These are phyloP conservation scores for Echeveria elegans DNA, from an alignment of 164 flowering plant species.

Conservation along the genomic window DNA sequence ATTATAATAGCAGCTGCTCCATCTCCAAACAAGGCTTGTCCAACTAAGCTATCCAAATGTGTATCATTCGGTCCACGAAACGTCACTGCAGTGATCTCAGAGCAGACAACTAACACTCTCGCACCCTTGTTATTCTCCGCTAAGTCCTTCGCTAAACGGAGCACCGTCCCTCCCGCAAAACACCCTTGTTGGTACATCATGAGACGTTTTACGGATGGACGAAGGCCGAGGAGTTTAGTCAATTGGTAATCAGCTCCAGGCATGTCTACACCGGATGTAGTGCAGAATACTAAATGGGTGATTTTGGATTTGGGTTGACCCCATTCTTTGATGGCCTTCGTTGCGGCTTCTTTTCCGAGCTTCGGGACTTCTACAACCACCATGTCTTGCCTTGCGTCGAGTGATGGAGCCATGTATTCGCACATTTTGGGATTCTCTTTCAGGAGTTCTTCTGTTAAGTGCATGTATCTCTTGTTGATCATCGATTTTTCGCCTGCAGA, in stretches of 20 bases:
- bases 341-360: slow-evolving; percentile 5
- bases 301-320: no score
- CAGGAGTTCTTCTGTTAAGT: neutral
- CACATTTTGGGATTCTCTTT: slow-evolving; percentile 7
- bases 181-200: slow-evolving; percentile 10
- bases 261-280: no score
- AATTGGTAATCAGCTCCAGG: slow-evolving; percentile 9
- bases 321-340: slow-evolving; percentile 1
- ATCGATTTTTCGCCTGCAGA: slow-evolving; percentile 3
- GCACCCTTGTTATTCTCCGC: slow-evolving; percentile 9
- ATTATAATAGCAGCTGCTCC: slow-evolving; percentile 5
- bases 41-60: slow-evolving; percentile 3
- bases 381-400: slow-evolving; percentile 5
- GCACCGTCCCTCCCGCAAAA: slow-evolving; percentile 6
- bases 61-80: slow-evolving; percentile 6
- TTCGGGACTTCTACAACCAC: slow-evolving; percentile 1
- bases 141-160: slow-evolving; percentile 8
- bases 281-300: no score
- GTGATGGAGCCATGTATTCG: slow-evolving; percentile 7
- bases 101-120: slow-evolving; percentile 4
- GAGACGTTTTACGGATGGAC: slow-evolving; percentile 4
- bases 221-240: slow-evolving; percentile 5
- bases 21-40: slow-evolving; percentile 6
- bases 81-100: slow-evolving; percentile 6
- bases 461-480: slow-evolving; percentile 8